Evolutionary conservation across 257 asterid genomes (phyloP).

Genomic region (Apocynum venetum): DNA sequence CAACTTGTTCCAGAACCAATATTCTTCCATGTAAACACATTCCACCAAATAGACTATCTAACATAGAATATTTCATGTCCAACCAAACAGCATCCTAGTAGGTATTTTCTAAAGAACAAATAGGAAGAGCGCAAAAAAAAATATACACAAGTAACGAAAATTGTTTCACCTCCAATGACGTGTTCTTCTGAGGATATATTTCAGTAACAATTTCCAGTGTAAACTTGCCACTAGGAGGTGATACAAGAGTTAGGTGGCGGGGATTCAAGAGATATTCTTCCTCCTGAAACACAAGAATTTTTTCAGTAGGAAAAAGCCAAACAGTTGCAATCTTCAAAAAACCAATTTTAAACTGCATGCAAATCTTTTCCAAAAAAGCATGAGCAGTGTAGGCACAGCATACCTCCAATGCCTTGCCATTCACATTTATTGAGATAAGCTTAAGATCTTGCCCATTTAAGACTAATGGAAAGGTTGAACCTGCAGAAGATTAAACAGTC

Average conservation of each 20-base stretch:
- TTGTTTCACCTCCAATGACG: conserved; percentile 74
- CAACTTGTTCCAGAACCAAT: neutral
- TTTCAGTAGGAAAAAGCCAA: neutral
- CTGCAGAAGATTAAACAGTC: conserved; percentile 32
- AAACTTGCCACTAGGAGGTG: conserved; percentile 79
- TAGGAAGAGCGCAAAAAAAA: neutral
- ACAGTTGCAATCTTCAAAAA: neutral
- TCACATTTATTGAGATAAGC: conserved; percentile 58
- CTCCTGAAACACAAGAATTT: conserved; percentile 46
- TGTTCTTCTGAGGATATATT: conserved; percentile 82
- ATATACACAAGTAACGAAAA: neutral
- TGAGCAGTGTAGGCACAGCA: neutral
- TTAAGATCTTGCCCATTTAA: conserved; percentile 84
- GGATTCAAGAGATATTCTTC: conserved; percentile 53
- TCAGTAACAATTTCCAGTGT: conserved; percentile 76
- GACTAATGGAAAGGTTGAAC: conserved; percentile 62
- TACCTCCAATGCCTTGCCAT: conserved; percentile 71
- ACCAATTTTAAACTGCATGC: neutral
- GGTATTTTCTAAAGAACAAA: neutral
- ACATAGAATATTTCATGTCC: neutral
- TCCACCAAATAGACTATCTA: neutral
- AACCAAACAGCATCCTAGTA: neutral
- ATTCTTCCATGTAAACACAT: neutral
- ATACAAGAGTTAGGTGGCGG: conserved; percentile 64
- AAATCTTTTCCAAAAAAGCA: neutral